Evolutionary conservation across 2,329 filamentous ascomycete species (phyloP).

Genomic region (Colletotrichum sublineola): DNA sequence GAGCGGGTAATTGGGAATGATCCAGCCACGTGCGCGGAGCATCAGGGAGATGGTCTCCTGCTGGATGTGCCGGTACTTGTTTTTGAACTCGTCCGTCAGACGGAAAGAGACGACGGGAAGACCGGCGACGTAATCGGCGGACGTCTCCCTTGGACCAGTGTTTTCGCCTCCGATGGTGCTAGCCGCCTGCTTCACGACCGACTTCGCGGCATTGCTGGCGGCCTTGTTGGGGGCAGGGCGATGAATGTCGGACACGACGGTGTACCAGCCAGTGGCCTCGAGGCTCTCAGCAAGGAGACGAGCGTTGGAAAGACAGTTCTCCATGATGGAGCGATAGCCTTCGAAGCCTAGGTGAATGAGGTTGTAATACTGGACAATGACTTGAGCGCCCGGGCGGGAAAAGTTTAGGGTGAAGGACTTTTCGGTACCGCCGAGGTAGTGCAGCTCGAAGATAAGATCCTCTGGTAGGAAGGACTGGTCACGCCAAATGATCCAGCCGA

Average conservation of each 20-base stretch:
- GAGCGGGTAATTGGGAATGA: slow-evolving; percentile 78
- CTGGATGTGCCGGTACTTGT: slow-evolving; percentile 72
- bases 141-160: slow-evolving; percentile 55
- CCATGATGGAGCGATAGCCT: slow-evolving; percentile 75
- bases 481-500: slow-evolving; percentile 80
- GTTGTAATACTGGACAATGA: slow-evolving; percentile 81
- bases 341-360: slow-evolving; percentile 77
- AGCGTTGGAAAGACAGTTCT: slow-evolving; percentile 75
- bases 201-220: slow-evolving; percentile 26
- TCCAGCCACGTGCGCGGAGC: slow-evolving; percentile 76
- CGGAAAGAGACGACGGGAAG: slow-evolving; percentile 78
- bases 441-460: slow-evolving; percentile 77
- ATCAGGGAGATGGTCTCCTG: slow-evolving; percentile 74
- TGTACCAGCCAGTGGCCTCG: slow-evolving; percentile 76
- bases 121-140: slow-evolving; percentile 73
- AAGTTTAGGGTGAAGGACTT: slow-evolving; percentile 79
- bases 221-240: slow-evolving; percentile 60
- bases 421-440: slow-evolving; percentile 79
- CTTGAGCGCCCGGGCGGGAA: slow-evolving; percentile 76
- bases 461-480: slow-evolving; percentile 75
- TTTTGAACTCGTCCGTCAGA: slow-evolving; percentile 71
- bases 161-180: slow-evolving; percentile 54
- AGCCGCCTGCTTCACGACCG: slow-evolving; percentile 50
- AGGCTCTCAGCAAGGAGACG: slow-evolving; percentile 73
- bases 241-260: slow-evolving; percentile 75